A percentile compares a stretch with the other conserved stretches of the same genome.
phyloP scores from a whole-genome alignment of 2,329 filamentous ascomycete genomes.

The Aureobasidium lini region DNA sequence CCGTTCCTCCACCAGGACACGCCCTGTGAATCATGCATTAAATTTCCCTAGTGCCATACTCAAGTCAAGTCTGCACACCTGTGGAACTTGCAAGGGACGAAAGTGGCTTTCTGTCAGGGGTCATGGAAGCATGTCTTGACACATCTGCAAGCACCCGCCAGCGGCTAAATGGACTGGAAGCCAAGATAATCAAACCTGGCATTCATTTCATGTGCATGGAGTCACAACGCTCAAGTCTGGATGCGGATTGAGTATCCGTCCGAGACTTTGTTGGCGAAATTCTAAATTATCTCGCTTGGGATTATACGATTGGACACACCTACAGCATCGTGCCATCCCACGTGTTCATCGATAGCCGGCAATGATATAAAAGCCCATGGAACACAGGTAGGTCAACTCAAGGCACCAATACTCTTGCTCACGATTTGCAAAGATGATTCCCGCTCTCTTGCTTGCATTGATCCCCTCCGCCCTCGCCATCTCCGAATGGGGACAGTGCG shows the following conservation, averaged over 20 bases:
- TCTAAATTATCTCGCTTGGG: conserved; percentile 4
- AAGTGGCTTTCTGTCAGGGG: background rate
- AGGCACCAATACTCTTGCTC: background rate
- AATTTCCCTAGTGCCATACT: background rate
- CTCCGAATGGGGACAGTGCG: conserved; percentile 17
- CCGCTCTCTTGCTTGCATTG: conserved; percentile 11
- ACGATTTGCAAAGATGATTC: background rate
- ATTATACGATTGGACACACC: background rate
- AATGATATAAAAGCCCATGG: background rate
- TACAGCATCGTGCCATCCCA: background rate
- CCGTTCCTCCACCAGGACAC: background rate
- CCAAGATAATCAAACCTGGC: too few relatives aligned
- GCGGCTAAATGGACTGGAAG: background rate
- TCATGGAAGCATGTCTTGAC: background rate
- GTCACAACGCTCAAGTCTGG: background rate
- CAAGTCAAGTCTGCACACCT: background rate
- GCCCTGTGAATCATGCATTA: background rate
- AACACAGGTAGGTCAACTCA: background rate
- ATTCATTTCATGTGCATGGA: background rate
- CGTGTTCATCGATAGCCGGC: background rate
- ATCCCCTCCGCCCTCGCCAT: conserved; percentile 17
- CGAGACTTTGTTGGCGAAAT: background rate
- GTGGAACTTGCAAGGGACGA: background rate
- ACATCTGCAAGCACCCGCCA: background rate
- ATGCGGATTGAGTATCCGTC: background rate